A percentile compares a stretch with the other conserved stretches of the same genome.
Evolutionary conservation across 2,329 filamentous ascomycete species (phyloP).

Genomic region (Penicillium fuscoglaucum): DNA sequence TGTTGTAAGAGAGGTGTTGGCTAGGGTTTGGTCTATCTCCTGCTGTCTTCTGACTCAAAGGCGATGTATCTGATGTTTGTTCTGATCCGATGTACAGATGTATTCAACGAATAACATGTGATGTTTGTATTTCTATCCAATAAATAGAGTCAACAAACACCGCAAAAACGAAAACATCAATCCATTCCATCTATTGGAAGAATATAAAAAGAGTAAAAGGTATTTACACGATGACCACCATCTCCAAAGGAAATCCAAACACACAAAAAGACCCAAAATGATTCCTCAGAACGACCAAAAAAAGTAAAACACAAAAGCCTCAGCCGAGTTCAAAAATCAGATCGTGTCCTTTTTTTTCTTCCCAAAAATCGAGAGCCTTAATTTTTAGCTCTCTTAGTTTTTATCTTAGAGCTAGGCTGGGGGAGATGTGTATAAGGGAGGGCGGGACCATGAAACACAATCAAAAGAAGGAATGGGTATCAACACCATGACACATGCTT

Average conservation of each 20-base stretch:
- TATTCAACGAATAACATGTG: not conserved
- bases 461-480: constrained; percentile 42
- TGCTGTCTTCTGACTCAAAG: not conserved
- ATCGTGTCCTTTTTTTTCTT: not conserved
- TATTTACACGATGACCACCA: constrained; percentile 25
- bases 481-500: constrained; percentile 47
- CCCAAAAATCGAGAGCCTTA: constrained; percentile 3
- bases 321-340: constrained; percentile 6
- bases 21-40: not conserved
- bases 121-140: not conserved
- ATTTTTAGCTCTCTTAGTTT: constrained; percentile 1
- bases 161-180: constrained; percentile 19
- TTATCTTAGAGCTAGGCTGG: constrained; percentile 7
- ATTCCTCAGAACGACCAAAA: constrained; percentile 8
- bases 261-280: constrained; percentile 17
- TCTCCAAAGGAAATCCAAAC: constrained; percentile 18
- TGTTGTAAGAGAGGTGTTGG: not conserved
- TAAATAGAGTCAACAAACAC: not conserved
- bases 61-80: not conserved
- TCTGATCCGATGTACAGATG: not conserved
- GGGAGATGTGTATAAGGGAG: constrained; percentile 11
- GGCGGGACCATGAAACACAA: constrained; percentile 26
- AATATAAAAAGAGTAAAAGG: constrained; percentile 33
- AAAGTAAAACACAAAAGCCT: constrained; percentile 3
- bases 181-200: constrained; percentile 36